Conservation (phyloP, 2,329 filamentous ascomycete genomes). For the Xylaria polymorpha region DNA sequence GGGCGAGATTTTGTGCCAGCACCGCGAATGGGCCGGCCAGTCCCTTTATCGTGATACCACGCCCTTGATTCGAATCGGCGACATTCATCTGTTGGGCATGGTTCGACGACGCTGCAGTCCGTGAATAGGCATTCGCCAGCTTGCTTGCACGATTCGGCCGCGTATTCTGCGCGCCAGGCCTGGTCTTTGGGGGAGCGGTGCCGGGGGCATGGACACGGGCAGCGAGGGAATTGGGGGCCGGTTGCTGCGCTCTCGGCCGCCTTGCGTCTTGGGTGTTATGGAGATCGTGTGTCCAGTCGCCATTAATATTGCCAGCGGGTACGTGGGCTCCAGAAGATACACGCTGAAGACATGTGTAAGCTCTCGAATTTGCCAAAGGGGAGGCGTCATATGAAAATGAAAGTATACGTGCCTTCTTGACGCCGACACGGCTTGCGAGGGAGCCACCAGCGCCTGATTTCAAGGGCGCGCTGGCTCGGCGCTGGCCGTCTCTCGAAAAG, state of each 20-base stretch:
- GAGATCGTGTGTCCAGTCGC: slow-evolving; percentile 78
- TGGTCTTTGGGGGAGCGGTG: slow-evolving; percentile 44
- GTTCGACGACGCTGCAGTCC: slow-evolving; percentile 54
- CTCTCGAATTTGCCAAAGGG: slow-evolving; percentile 37
- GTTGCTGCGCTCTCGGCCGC: slow-evolving; percentile 55
- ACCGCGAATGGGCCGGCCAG: slow-evolving; percentile 77
- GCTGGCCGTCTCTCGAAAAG: slow-evolving; percentile 69
- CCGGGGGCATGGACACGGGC: slow-evolving; percentile 60
- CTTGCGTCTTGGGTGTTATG: slow-evolving; percentile 61
- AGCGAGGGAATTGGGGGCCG: slow-evolving; percentile 56
- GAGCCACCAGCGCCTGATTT: slow-evolving; percentile 63
- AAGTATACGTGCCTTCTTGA: slow-evolving; percentile 70
- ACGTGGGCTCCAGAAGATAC: slow-evolving; percentile 47
- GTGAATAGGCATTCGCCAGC: slow-evolving; percentile 59
- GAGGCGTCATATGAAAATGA: neutral
- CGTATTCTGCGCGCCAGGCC: slow-evolving; percentile 36
- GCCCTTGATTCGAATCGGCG: slow-evolving; percentile 41
- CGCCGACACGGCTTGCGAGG: slow-evolving; percentile 77
- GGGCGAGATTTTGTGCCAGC: slow-evolving; percentile 83
- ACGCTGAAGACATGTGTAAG: slow-evolving; percentile 50
- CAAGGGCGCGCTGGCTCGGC: slow-evolving; percentile 67
- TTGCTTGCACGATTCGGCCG: slow-evolving; percentile 51
- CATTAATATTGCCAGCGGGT: slow-evolving; percentile 68
- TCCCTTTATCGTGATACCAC: slow-evolving; percentile 77
- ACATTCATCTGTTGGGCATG: slow-evolving; percentile 53